phyloP scores from a whole-genome alignment of 352 stramenopile species.

The Thalassiosira tumida region DNA sequence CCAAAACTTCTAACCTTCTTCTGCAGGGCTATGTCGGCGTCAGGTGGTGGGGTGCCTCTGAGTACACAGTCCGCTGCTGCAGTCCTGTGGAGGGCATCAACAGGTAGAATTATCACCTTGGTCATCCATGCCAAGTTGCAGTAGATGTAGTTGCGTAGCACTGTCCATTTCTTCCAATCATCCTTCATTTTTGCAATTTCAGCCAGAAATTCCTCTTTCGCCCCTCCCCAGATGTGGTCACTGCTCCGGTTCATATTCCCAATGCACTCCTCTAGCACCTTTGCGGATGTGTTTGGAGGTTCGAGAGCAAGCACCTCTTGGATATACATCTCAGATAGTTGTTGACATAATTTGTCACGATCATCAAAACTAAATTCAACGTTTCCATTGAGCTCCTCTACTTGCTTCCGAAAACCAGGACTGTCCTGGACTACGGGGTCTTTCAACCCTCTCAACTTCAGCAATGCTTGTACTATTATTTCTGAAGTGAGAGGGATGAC shows the following conservation, averaged over 20 bases:
- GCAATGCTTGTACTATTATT: neutral
- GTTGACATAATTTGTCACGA: constrained; percentile 12
- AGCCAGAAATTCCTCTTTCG: constrained; percentile 2
- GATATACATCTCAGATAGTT: constrained; percentile 15
- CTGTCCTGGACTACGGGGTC: neutral
- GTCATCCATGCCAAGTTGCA: constrained; percentile 45
- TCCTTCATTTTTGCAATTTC: constrained; percentile 14
- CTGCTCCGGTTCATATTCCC: constrained; percentile 8
- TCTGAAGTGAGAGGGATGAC: neutral
- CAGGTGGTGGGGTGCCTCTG: too few species aligned
- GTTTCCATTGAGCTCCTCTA: neutral
- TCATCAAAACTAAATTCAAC: neutral
- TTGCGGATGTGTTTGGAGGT: constrained; percentile 13
- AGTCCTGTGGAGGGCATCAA: constrained; percentile 30
- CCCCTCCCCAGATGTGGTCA: constrained; percentile 13
- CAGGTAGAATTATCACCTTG: constrained; percentile 30
- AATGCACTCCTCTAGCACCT: constrained; percentile 10
- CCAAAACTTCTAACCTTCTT: too few species aligned
- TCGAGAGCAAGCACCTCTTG: constrained; percentile 4
- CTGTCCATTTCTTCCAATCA: constrained; percentile 23
- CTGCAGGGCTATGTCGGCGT: too few species aligned
- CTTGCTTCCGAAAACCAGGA: neutral
- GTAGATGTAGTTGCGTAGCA: constrained; percentile 44
- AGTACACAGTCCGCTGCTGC: too few species aligned
- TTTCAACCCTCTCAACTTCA: neutral